phyloP scores from a whole-genome alignment of 108 stramenopile genomes.

The Schizochytrium sp. region DNA sequence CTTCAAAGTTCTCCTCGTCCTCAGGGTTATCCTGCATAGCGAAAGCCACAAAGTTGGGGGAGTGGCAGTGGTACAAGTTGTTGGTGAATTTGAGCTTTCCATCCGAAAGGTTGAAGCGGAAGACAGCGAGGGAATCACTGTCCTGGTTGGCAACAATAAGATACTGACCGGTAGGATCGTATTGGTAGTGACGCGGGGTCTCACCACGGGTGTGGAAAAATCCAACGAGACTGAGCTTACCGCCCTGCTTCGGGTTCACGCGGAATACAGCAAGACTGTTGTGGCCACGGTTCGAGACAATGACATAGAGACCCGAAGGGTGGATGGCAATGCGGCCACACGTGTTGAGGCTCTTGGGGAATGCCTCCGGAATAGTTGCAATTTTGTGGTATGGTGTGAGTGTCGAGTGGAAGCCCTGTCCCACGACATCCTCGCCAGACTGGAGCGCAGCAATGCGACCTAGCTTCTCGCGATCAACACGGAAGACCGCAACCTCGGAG shows the following conservation, averaged over 20 bases:
- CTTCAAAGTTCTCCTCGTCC: conserved; percentile 62
- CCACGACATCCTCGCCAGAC: conserved; percentile 78
- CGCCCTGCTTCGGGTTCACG: conserved; percentile 81
- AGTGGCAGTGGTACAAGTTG: conserved; percentile 88
- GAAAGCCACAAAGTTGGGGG: conserved; percentile 92
- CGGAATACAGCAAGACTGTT: conserved; percentile 88
- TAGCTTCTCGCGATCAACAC: conserved; percentile 80
- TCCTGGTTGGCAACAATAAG: conserved; percentile 94
- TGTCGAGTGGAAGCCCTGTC: conserved; percentile 82
- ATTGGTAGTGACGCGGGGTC: conserved; percentile 93
- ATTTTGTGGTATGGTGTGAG: conserved; percentile 86
- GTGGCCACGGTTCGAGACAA: conserved; percentile 95
- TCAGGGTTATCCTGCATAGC: conserved; percentile 78
- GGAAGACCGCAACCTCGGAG: conserved; percentile 85
- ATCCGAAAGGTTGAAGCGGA: conserved; percentile 84
- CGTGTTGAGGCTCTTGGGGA: conserved; percentile 88
- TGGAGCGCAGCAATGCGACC: conserved; percentile 81
- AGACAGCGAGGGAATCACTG: conserved; percentile 86
- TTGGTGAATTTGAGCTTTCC: conserved; percentile 90
- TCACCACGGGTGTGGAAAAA: conserved; percentile 93
- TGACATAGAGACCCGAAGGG: conserved; percentile 86
- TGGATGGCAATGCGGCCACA: conserved; percentile 90
- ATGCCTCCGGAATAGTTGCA: conserved; percentile 88
- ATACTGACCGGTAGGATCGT: conserved; percentile 88
- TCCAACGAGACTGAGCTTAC: conserved; percentile 82